A percentile compares a stretch with the other conserved stretches of the same genome.
These are phyloP conservation scores for Dimargaris xerosporica DNA, from an alignment of 192 early-diverging fungal genomes.

Conservation along the genomic window DNA sequence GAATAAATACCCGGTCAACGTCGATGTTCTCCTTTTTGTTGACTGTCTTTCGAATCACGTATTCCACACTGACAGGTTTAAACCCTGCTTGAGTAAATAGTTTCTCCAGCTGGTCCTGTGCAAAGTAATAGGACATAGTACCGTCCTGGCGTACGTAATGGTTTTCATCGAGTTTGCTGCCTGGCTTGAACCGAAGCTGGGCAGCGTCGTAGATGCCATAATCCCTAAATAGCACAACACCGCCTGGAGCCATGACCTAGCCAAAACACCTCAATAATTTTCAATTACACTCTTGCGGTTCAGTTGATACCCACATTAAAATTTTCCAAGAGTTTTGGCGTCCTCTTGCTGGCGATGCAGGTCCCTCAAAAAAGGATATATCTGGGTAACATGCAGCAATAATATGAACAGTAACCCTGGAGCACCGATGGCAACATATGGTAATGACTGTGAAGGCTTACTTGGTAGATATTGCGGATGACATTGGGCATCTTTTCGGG, in stretches of 20 bases:
- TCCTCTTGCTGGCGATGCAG: too few species aligned
- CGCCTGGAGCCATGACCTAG: constrained; percentile 70
- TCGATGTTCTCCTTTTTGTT: constrained; percentile 48
- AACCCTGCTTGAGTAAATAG: constrained; percentile 52
- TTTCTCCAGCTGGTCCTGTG: constrained; percentile 34
- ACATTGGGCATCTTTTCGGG: constrained; percentile 73
- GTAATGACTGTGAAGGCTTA: too few species aligned
- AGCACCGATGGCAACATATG: too few species aligned
- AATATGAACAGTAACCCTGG: too few species aligned
- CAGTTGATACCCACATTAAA: too few species aligned
- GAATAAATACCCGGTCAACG: constrained; percentile 55
- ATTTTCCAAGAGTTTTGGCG: too few species aligned
- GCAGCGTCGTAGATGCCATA: constrained; percentile 97
- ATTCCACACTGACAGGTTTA: constrained; percentile 35
- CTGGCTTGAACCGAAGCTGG: constrained; percentile 90
- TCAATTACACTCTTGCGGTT: too few species aligned
- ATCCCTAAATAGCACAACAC: constrained; percentile 77
- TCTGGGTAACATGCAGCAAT: too few species aligned
- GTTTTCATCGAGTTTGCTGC: constrained; percentile 78
- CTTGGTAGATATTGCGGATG: constrained; percentile 57
- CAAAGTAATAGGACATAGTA: constrained; percentile 90
- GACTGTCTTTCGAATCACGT: constrained; percentile 49
- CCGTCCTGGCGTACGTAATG: constrained; percentile 97
- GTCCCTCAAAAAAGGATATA: too few species aligned
- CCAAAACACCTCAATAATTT: too few species aligned